Percentiles rank a stretch among this genome's conserved stretches.
Evolutionary conservation across 1,284 basidiomycete genomes (phyloP).

Genomic region (Hymenochaete sp.): DNA sequence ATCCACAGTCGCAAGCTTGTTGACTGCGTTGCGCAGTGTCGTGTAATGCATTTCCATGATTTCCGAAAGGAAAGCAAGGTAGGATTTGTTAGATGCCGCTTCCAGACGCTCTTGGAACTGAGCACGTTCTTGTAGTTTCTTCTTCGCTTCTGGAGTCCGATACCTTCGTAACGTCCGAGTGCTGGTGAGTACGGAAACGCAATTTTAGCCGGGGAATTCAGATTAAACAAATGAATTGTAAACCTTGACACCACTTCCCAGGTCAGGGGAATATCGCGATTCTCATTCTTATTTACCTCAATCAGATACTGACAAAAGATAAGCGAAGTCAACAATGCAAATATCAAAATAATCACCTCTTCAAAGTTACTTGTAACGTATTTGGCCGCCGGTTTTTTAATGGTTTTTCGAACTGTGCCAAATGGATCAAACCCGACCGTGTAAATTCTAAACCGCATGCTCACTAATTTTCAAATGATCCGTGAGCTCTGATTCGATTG

Average conservation of each 20-base stretch:
- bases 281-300: constrained; percentile 69
- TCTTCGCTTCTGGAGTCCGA: constrained; percentile 66
- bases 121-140: constrained; percentile 65
- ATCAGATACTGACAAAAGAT: constrained; percentile 52
- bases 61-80: constrained; percentile 58
- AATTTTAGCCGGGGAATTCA: constrained; percentile 11
- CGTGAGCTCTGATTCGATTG: constrained; percentile 63
- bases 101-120: constrained; percentile 72
- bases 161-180: constrained; percentile 78
- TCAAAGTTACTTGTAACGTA: constrained; percentile 63
- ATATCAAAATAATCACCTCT: constrained; percentile 41
- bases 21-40: constrained; percentile 62
- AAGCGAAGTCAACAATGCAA: neutral
- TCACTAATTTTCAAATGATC: constrained; percentile 68
- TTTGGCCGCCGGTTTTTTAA: constrained; percentile 70
- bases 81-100: constrained; percentile 60
- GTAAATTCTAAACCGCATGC: constrained; percentile 16
- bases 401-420: constrained; percentile 55
- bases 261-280: constrained; percentile 63
- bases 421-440: neutral
- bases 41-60: constrained; percentile 62
- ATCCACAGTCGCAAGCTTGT: constrained; percentile 75
- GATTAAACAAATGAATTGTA: constrained; percentile 16
- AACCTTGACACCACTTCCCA: constrained; percentile 82
- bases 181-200: constrained; percentile 30